Evolutionary conservation across 129 eudicot genomes (phyloP).

Genomic region (Tagetes erecta): DNA sequence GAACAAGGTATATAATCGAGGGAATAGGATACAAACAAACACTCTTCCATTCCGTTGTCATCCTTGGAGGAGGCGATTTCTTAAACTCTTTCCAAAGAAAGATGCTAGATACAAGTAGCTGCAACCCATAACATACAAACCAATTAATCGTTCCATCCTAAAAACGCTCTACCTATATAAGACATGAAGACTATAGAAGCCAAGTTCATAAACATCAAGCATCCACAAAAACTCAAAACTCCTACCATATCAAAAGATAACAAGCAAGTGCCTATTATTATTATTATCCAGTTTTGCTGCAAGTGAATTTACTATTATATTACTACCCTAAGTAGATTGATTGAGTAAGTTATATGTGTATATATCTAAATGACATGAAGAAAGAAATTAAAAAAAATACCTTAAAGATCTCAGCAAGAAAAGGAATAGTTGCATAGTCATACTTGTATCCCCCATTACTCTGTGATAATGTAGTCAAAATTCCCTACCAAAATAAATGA

Average conservation of each 20-base stretch:
- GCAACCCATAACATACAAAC: constrained; percentile 33
- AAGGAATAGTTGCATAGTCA: constrained; percentile 97
- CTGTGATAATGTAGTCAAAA: constrained; percentile 90
- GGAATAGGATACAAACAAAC: constrained; percentile 81
- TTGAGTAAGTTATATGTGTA: background rate
- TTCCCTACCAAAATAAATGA: constrained; percentile 58
- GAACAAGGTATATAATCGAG: constrained; percentile 82
- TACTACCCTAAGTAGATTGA: constrained; percentile 11
- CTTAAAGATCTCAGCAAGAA: constrained; percentile 98
- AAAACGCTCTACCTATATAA: background rate
- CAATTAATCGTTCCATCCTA: constrained; percentile 3
- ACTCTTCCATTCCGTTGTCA: constrained; percentile 80
- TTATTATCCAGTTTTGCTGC: background rate
- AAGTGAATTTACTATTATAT: background rate
- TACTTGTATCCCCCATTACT: constrained; percentile 85
- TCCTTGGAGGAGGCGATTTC: constrained; percentile 64
- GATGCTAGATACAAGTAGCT: constrained; percentile 72
- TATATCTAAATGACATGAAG: background rate
- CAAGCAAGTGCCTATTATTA: background rate
- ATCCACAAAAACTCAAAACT: constrained; percentile 17
- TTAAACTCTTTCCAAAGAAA: constrained; percentile 69
- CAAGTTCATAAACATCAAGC: constrained; percentile 5
- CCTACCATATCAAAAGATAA: constrained; percentile 5
- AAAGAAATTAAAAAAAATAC: constrained; percentile 32
- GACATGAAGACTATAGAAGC: constrained; percentile 13